Evolutionary conservation across 306 rosid species (phyloP).

Genomic region (Trichosanthes truncata): DNA sequence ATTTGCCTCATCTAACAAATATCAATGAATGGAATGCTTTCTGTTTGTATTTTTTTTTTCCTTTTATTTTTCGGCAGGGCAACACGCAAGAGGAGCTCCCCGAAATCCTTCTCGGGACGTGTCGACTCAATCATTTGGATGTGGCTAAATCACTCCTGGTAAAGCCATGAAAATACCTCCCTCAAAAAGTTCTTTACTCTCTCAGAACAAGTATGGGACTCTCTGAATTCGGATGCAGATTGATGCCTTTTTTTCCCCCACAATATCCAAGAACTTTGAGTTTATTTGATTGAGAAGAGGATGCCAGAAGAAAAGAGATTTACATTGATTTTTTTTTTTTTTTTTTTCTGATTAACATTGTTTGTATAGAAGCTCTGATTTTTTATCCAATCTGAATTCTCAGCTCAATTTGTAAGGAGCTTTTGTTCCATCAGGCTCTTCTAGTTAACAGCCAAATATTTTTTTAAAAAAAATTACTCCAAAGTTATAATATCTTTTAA

Average conservation of each 20-base stretch:
- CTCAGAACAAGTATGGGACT: not conserved
- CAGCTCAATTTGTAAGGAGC: not conserved
- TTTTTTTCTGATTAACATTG: not conserved
- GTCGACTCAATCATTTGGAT: conserved; percentile 69
- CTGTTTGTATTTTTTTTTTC: not conserved
- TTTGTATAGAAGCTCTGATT: not conserved
- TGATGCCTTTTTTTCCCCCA: not conserved
- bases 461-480: not conserved
- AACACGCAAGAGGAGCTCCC: conserved; percentile 80
- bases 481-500: not conserved
- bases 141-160: conserved; percentile 45
- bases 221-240: not conserved
- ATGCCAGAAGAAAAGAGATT: not conserved
- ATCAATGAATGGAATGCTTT: not conserved
- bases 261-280: not conserved
- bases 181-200: not conserved
- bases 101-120: conserved; percentile 72
- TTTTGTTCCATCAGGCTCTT: not conserved
- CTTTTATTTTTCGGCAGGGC: conserved; percentile 30
- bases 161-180: conserved; percentile 12
- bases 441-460: not conserved
- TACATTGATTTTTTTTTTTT: not conserved
- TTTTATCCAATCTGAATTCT: not conserved
- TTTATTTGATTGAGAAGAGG: not conserved
- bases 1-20: not conserved